Base-by-base conservation (phyloP, 495 filamentous ascomycete genomes). In the Lophiotrema nucula region DNA sequence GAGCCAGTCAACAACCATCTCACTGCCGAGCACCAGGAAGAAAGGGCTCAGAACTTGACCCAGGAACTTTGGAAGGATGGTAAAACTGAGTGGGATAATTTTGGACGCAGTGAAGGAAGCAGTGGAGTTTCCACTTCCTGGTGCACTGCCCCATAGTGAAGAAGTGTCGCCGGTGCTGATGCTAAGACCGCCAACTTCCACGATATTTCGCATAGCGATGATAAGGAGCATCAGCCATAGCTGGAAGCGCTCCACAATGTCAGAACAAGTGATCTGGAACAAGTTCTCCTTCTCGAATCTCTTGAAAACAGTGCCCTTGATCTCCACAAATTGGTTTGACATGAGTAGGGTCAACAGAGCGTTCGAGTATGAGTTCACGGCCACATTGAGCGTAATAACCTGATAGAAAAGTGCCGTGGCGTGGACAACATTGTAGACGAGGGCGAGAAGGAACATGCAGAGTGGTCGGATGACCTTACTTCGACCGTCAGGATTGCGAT, bases 281-380 rank as follows among this genome's bases (percentile, higher is more conserved):
- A 95, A 76, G 64, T 96, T 97, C 64, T 97, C 93, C 69, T 97
- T 96, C 67, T 97, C 91, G 61, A 96, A 92, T 47, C 90, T 92
- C 75, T 96, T 95, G 79, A 98, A 98, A 10, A 98, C 93, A 8
- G 90, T 91, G 19, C 87, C 87, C 65, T 97, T 98, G 77, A 98
- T 96, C 76, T 98, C 93, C 23, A 97, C 93, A 60, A 98, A 98
- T 69, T 97, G 92, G 66, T 96, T 96, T 0, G 89, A 95, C 64
- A 98, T 77, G 1, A 98, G 76, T 0, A 99, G 83, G 0, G 92
- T 96, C 37, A 97, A 76, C 4, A 99, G 76, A 0, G 93, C 92
- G 63, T 99, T 99, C 10, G 91, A 96, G 71, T 97, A 99, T 0
- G 92, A 96, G 71, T 99, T 99, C 58, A 99, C 92, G 5, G 93